A percentile compares a stretch with the other conserved stretches of the same genome.
Evolutionary conservation across 495 filamentous ascomycete genomes (phyloP).

Genomic region (Aspergillus saccharolyticus): DNA sequence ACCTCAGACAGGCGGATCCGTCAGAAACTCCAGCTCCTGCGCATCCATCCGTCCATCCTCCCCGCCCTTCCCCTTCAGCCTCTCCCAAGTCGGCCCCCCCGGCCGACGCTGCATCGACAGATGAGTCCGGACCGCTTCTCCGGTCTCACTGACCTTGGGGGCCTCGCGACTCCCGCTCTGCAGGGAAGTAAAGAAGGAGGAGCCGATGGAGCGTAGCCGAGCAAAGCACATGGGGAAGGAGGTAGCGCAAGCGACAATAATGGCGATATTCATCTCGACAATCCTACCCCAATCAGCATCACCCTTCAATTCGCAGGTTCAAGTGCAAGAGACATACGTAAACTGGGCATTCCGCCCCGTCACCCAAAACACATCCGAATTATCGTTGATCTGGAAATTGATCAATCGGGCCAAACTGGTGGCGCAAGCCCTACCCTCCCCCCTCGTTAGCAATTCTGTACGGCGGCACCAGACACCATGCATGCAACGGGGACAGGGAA

Average conservation of each 20-base stretch:
- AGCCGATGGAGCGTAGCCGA: neutral
- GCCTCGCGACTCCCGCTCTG: neutral
- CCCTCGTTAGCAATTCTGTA: no score
- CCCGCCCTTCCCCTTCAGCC: neutral
- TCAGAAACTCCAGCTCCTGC: constrained; percentile 2
- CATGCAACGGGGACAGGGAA: neutral
- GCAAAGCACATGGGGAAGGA: constrained; percentile 2
- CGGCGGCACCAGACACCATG: no score
- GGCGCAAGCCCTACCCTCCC: constrained; percentile 3
- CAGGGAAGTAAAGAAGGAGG: constrained; percentile 3
- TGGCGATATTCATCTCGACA: constrained; percentile 8
- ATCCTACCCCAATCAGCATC: neutral
- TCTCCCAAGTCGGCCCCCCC: neutral
- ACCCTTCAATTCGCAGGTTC: neutral
- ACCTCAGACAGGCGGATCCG: neutral
- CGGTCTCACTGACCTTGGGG: neutral
- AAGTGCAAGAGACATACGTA: neutral
- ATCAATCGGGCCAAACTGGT: constrained; percentile 5
- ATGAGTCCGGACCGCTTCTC: neutral
- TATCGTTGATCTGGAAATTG: neutral
- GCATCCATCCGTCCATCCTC: neutral
- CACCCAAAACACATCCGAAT: neutral
- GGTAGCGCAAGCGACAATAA: constrained; percentile 6
- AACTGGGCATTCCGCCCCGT: constrained; percentile 8
- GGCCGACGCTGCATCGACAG: neutral